These are phyloP conservation scores for Cladosporium austrohemisphaericum DNA, from an alignment of 2,329 filamentous ascomycete species.

Conservation along the genomic window DNA sequence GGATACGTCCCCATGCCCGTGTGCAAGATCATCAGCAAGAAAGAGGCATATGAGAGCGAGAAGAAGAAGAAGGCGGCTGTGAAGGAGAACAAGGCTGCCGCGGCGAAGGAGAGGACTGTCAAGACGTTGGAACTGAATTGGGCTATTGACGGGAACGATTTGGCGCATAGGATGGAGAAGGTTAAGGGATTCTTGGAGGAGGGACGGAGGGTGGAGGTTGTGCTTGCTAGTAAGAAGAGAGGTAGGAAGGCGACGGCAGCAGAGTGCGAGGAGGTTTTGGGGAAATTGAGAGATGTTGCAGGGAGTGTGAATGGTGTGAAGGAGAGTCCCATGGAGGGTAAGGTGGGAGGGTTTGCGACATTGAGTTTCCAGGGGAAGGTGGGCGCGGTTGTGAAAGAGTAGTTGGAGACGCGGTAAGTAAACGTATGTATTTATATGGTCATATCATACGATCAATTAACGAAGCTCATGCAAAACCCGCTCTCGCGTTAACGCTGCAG, in stretches of 20 bases:
- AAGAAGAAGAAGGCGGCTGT: constrained; percentile 39
- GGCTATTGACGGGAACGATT: constrained; percentile 73
- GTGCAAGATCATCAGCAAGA: constrained; percentile 66
- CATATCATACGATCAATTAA: too few relatives aligned
- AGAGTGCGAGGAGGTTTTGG: constrained; percentile 59
- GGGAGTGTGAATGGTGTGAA: constrained; percentile 42
- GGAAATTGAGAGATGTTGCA: constrained; percentile 45
- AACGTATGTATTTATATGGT: too few relatives aligned
- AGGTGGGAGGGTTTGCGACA: constrained; percentile 42
- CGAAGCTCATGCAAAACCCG: too few relatives aligned
- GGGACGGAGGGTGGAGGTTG: constrained; percentile 70
- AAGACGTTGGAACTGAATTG: constrained; percentile 91
- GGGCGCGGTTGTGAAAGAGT: background rate
- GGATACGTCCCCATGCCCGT: constrained; percentile 53
- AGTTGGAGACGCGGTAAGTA: too few relatives aligned
- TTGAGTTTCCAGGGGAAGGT: constrained; percentile 43
- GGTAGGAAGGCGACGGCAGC: constrained; percentile 57
- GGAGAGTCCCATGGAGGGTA: constrained; percentile 48
- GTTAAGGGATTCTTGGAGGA: constrained; percentile 66
- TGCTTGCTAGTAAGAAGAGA: constrained; percentile 64
- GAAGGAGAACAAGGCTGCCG: constrained; percentile 45
- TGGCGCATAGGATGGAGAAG: constrained; percentile 66
- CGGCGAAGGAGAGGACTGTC: constrained; percentile 42
- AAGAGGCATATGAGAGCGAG: constrained; percentile 46
- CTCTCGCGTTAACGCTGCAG: too few relatives aligned